Evolutionary conservation across 805 yeast species (phyloP).

Genomic region (Candida methanosorbosa): DNA sequence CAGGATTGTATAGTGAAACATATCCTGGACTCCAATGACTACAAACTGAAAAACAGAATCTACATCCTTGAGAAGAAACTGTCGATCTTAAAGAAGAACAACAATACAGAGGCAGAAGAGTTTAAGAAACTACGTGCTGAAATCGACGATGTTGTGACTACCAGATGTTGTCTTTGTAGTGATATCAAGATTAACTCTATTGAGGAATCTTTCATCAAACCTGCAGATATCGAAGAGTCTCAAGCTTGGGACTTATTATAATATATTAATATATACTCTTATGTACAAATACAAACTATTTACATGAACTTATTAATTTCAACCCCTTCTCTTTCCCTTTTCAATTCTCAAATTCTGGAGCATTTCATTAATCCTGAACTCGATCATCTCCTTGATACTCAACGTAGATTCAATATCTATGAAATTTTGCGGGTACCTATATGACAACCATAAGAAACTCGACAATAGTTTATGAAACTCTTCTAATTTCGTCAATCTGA

Average conservation of each 20-base stretch:
- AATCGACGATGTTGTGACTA: constrained; percentile 50
- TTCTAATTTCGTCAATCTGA: constrained; percentile 37
- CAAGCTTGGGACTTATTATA: constrained; percentile 43
- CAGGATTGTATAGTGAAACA: constrained; percentile 72
- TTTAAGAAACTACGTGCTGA: constrained; percentile 33
- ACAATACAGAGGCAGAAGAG: constrained; percentile 17
- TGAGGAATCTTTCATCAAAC: constrained; percentile 50
- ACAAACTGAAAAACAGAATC: constrained; percentile 53
- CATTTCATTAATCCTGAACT: constrained; percentile 47
- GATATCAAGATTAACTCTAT: constrained; percentile 62
- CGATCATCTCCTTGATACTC: constrained; percentile 63
- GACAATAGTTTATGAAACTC: constrained; percentile 58
- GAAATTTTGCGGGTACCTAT: constrained; percentile 76
- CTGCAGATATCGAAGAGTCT: constrained; percentile 26
- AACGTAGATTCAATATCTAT: constrained; percentile 68
- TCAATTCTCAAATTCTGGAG: constrained; percentile 23
- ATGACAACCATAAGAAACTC: constrained; percentile 77
- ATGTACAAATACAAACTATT: too few species aligned
- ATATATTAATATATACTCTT: too few species aligned
- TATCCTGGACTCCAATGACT: constrained; percentile 56
- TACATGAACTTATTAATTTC: too few species aligned
- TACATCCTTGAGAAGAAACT: constrained; percentile 42
- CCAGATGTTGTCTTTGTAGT: constrained; percentile 70
- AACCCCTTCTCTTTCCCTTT: too few species aligned
- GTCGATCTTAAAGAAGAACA: constrained; percentile 26